phyloP scores from a whole-genome alignment of 2,329 filamentous ascomycete genomes.

The Rutstroemia sp. region DNA sequence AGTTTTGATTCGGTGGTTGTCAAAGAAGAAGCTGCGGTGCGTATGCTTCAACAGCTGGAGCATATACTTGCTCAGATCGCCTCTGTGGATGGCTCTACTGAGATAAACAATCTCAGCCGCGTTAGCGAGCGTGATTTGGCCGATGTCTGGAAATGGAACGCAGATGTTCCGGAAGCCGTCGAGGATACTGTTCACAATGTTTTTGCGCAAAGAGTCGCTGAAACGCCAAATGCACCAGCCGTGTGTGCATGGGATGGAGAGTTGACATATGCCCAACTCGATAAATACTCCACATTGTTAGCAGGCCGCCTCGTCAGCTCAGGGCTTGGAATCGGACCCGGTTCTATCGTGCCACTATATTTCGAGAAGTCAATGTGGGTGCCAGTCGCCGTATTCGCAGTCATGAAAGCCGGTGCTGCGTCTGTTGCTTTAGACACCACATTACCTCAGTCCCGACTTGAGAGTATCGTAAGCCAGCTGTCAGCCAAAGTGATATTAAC shows the following conservation, averaged over 20 bases:
- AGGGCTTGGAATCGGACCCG: background rate
- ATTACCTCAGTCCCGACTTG: background rate
- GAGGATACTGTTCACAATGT: too few relatives aligned
- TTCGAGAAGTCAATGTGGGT: slow-evolving; percentile 19
- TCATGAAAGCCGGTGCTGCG: slow-evolving; percentile 23
- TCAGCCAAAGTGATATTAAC: background rate
- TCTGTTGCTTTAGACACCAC: slow-evolving; percentile 25
- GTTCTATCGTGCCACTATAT: slow-evolving; percentile 12
- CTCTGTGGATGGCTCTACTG: too few relatives aligned
- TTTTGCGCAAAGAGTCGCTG: too few relatives aligned
- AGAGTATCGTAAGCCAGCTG: background rate
- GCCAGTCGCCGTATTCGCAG: slow-evolving; percentile 21
- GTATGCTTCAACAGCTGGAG: too few relatives aligned
- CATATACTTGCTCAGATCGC: too few relatives aligned
- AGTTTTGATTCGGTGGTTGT: too few relatives aligned
- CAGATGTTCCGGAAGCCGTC: too few relatives aligned
- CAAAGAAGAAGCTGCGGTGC: too few relatives aligned
- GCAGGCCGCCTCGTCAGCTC: background rate
- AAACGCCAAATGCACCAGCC: slow-evolving; percentile 8
- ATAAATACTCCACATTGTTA: background rate
- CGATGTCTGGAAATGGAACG: too few relatives aligned
- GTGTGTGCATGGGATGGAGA: background rate
- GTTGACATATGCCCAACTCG: background rate
- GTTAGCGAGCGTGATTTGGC: too few relatives aligned
- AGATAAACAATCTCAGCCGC: too few relatives aligned